phyloP scores from a whole-genome alignment of 495 filamentous ascomycete species.

The Tuber magnatum region DNA sequence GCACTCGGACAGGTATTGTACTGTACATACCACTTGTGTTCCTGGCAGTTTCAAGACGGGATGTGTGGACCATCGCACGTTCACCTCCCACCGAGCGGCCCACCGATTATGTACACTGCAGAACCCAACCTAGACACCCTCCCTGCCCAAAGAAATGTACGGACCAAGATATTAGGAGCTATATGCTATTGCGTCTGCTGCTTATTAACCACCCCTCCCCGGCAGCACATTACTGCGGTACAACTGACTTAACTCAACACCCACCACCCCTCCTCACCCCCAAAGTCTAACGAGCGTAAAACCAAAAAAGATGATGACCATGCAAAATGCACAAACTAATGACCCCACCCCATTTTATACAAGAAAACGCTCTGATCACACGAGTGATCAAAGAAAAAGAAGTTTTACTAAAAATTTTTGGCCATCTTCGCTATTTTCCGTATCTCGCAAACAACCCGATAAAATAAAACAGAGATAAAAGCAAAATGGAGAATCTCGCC shows the following conservation, averaged over 20 bases:
- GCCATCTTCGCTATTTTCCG: not conserved
- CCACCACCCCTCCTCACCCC: not conserved
- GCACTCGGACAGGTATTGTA: not conserved
- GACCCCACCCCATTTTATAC: not conserved
- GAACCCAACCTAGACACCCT: not conserved
- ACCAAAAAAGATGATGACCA: not conserved
- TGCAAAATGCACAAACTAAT: not conserved
- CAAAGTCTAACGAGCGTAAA: conserved; percentile 4
- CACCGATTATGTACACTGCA: not conserved
- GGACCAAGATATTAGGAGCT: not conserved
- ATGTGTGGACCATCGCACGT: not conserved
- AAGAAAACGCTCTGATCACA: not conserved
- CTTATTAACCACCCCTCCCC: not conserved
- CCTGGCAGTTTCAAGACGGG: not conserved
- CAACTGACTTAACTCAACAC: not conserved
- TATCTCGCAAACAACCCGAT: not conserved
- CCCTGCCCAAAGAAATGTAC: not conserved
- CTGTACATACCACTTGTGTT: not conserved
- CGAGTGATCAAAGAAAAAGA: not conserved
- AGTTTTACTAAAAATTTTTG: not conserved
- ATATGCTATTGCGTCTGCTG: not conserved
- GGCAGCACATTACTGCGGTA: not conserved
- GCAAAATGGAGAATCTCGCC: not conserved
- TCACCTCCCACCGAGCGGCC: not conserved
- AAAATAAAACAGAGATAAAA: not conserved